Conservation (phyloP, 1,139 yeast species). For the Yamadazyma friedrichii region DNA sequence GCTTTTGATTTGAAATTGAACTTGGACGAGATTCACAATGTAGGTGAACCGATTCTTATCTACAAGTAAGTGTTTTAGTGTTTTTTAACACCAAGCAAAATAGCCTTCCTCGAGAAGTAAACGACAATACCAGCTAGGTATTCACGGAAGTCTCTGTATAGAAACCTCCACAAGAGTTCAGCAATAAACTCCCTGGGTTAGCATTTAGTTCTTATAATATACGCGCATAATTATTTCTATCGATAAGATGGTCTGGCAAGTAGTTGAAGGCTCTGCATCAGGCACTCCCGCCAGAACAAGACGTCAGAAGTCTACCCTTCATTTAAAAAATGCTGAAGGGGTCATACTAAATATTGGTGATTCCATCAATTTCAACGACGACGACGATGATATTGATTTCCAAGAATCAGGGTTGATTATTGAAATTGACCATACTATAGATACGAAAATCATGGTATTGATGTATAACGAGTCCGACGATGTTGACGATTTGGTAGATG, state of each 20-base stretch:
- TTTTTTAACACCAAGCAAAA: neutral
- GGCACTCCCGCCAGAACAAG: slow-evolving; percentile 2
- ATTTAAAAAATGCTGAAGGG: slow-evolving; percentile 1
- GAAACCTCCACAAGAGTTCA: too few species aligned
- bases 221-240: slow-evolving; percentile 1
- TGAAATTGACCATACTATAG: slow-evolving; percentile 2
- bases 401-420: slow-evolving; percentile 1
- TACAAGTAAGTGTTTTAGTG: too few species aligned
- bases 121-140: neutral
- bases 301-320: neutral
- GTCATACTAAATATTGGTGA: slow-evolving; percentile 3
- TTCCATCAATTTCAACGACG: neutral
- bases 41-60: slow-evolving; percentile 87
- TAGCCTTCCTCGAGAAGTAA: neutral
- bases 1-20: slow-evolving; percentile 86
- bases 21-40: slow-evolving; percentile 76
- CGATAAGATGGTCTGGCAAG: slow-evolving; percentile 4
- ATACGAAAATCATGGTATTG: slow-evolving; percentile 1
- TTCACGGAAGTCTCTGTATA: too few species aligned
- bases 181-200: too few species aligned
- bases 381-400: slow-evolving; percentile 1
- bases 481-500: slow-evolving; percentile 6
- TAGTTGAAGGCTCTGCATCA: neutral
- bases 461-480: slow-evolving; percentile 1
- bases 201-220: neutral